phyloP scores from a whole-genome alignment of 495 filamentous ascomycete genomes.

The Lepraria neglecta region DNA sequence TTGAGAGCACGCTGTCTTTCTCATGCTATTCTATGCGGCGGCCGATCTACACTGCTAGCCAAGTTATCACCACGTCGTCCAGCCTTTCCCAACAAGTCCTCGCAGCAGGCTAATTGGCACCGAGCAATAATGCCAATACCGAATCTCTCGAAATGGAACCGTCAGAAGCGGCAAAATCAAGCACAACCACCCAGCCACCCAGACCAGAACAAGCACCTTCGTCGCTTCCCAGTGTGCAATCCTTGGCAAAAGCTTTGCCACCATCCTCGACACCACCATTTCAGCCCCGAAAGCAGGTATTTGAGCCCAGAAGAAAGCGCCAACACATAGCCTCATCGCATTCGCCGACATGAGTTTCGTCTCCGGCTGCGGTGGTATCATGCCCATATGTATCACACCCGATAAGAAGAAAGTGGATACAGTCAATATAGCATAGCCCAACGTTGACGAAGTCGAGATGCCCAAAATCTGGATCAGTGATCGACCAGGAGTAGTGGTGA shows the following conservation, averaged over 20 bases:
- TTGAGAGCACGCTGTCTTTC: background rate
- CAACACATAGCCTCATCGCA: constrained; percentile 24
- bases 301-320: constrained; percentile 27
- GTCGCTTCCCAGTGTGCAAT: background rate
- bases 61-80: constrained; percentile 11
- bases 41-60: background rate
- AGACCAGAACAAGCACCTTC: constrained; percentile 12
- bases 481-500: constrained; percentile 18
- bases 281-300: constrained; percentile 24
- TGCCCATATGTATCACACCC: constrained; percentile 27
- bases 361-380: constrained; percentile 24
- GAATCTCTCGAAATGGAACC: constrained; percentile 24
- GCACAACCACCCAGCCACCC: constrained; percentile 22
- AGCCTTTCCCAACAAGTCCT: constrained; percentile 15
- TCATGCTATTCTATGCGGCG: background rate
- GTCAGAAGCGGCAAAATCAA: constrained; percentile 24
- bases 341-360: background rate
- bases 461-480: constrained; percentile 9
- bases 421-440: constrained; percentile 14
- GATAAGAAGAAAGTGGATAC: constrained; percentile 22
- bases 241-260: constrained; percentile 1
- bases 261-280: constrained; percentile 10
- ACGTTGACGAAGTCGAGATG: constrained; percentile 4
- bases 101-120: constrained; percentile 21
- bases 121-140: constrained; percentile 22